phyloP scores from a whole-genome alignment of 2,329 filamentous ascomycete genomes.

The Trichoderma sp. region DNA sequence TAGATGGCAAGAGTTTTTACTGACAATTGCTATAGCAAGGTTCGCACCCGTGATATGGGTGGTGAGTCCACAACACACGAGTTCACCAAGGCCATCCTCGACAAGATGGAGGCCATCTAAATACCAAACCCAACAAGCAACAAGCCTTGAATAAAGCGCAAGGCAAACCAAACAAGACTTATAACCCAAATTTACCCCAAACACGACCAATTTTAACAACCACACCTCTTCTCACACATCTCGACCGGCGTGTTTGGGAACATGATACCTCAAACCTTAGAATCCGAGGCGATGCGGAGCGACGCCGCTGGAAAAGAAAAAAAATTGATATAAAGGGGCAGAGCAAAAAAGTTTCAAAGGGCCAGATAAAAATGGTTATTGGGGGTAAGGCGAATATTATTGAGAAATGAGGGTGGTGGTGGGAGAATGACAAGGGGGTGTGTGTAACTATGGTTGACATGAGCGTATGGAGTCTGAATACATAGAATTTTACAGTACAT shows the following conservation, averaged over 20 bases:
- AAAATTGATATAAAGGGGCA: neutral
- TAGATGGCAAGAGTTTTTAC: slow-evolving; percentile 22
- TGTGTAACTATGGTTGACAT: slow-evolving; percentile 12
- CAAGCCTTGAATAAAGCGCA: neutral
- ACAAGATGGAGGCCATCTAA: slow-evolving; percentile 86
- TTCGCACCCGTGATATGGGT: slow-evolving; percentile 94
- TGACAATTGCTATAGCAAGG: slow-evolving; percentile 60
- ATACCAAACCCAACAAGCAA: neutral
- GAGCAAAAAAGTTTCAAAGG: neutral
- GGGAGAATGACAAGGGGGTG: neutral
- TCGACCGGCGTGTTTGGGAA: slow-evolving; percentile 14
- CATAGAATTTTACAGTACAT: slow-evolving; percentile 10
- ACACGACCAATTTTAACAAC: slow-evolving; percentile 4
- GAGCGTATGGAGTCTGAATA: slow-evolving; percentile 18
- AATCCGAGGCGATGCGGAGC: slow-evolving; percentile 9
- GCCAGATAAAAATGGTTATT: neutral
- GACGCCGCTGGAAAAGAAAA: slow-evolving; percentile 1
- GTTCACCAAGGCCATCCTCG: slow-evolving; percentile 90
- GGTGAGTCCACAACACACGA: slow-evolving; percentile 85
- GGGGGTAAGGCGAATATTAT: neutral
- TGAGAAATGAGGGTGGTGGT: neutral
- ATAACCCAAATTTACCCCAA: slow-evolving; percentile 20
- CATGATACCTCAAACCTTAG: slow-evolving; percentile 18
- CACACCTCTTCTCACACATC: slow-evolving; percentile 10
- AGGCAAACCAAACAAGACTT: neutral